These are phyloP conservation scores for Blastocrithidia nonstop DNA, from an alignment of 208 protist species.

Conservation along the genomic window DNA sequence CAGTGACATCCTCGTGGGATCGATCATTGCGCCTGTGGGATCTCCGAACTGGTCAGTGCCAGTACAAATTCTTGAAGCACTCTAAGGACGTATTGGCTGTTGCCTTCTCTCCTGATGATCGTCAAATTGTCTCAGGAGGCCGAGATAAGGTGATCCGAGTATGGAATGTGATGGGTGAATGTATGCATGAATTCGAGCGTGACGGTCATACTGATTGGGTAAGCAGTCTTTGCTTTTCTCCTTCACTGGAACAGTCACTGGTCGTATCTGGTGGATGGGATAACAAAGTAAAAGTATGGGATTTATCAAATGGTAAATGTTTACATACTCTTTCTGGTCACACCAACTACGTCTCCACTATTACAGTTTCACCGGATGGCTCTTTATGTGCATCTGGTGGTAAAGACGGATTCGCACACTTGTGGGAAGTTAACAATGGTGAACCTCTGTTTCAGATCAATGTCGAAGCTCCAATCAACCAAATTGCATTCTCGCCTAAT, in stretches of 20 bases:
- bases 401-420: slow-evolving; percentile 94
- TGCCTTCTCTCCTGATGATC: slow-evolving; percentile 98
- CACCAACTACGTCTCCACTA: slow-evolving; percentile 95
- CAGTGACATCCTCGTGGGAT: slow-evolving; percentile 98
- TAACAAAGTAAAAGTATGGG: slow-evolving; percentile 97
- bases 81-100: slow-evolving; percentile 96
- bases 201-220: slow-evolving; percentile 97
- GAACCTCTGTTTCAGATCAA: slow-evolving; percentile 95
- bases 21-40: slow-evolving; percentile 98
- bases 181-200: slow-evolving; percentile 92
- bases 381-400: slow-evolving; percentile 98
- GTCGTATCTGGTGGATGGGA: slow-evolving; percentile 97
- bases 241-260: slow-evolving; percentile 74
- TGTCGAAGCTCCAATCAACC: slow-evolving; percentile 78
- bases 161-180: slow-evolving; percentile 99
- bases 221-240: slow-evolving; percentile 97
- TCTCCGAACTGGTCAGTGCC: slow-evolving; percentile 87
- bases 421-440: slow-evolving; percentile 97
- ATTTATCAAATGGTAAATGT: slow-evolving; percentile 88
- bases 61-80: slow-evolving; percentile 95
- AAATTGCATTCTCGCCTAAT: slow-evolving; percentile 96
- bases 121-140: slow-evolving; percentile 98
- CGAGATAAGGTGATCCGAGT: slow-evolving; percentile 95
- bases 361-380: slow-evolving; percentile 98
- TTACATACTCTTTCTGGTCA: slow-evolving; percentile 92